Evolutionary conservation across 495 filamentous ascomycete species (phyloP), one percentile per base, ranked within the genome.

Genomic region (Trichoderma orchidacearum): DNA sequence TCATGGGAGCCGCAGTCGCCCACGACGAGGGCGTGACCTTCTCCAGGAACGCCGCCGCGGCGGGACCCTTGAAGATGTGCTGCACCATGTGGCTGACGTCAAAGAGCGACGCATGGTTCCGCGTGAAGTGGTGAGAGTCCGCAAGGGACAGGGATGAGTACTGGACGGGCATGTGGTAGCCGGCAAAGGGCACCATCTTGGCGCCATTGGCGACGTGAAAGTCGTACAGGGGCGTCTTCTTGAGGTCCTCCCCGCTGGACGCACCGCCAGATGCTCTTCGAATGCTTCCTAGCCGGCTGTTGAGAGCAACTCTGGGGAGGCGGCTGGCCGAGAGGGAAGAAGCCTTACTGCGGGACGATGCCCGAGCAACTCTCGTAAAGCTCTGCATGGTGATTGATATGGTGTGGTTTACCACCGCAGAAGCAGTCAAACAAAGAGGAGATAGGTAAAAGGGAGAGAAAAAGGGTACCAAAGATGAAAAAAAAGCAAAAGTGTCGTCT

Each of bases 121-220:
- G 77, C 9, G 93, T 96, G 81, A 89, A 95, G 58, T 81, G 72
- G 72, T 98, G 93, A 60, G 87, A 92, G 51, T 86, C 83, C 53
- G 77, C 76, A 60, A 95, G 81, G 64, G 81, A 80, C 58, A 88
- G 75, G 59, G 84, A 83, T 25, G 75, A 65, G 71, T 97, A 98
- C 61, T 90, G 85, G 27, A 98, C 80, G 17, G 93, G 94, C 93
- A 98, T 97, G 54, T 78, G 75, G 73, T 83, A 97, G 59, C 90
- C 91, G 56, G 86, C 92, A 66, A 96, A 98, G n/a, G 88, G 88
- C 55, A 97, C 91, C 84, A 98, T 95, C 71, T 94, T 96, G 38
- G 79, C 93, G 61, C 89, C 89, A 65, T 87, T 71, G 30, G 73
- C 70, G 54, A 89, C 60, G 68, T 98, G 92, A 25, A 97, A 73